Percentiles rank a stretch among this genome's conserved stretches.
Evolutionary conservation across 2,329 filamentous ascomycete genomes (phyloP).

Genomic region (Podosphaera leucotricha): DNA sequence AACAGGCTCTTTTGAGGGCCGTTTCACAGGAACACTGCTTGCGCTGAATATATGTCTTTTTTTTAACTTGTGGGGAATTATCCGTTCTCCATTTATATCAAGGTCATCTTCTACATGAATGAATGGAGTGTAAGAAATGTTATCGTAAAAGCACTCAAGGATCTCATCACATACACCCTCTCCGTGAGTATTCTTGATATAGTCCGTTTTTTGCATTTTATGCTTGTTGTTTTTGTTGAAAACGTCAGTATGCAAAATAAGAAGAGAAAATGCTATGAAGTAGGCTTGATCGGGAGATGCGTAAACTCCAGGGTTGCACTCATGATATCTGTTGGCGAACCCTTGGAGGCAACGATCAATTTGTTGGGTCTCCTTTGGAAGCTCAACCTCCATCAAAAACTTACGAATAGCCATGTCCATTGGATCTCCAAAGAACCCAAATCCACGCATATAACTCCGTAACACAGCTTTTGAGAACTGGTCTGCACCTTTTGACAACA

Average conservation of each 20-base stretch:
- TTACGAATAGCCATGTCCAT: conserved; percentile 97
- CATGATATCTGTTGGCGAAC: conserved; percentile 90
- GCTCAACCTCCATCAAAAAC: conserved; percentile 82
- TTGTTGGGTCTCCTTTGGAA: conserved; percentile 94
- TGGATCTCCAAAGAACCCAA: conserved; percentile 86
- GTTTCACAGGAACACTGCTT: conserved; percentile 38
- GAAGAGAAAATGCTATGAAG: conserved; percentile 86
- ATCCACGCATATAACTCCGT: conserved; percentile 84
- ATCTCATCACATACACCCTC: conserved; percentile 89
- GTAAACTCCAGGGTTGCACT: conserved; percentile 95
- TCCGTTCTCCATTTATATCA: conserved; percentile 52
- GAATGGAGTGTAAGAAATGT: conserved; percentile 94
- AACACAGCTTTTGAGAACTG: conserved; percentile 62
- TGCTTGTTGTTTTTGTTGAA: conserved; percentile 99
- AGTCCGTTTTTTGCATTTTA: conserved; percentile 93
- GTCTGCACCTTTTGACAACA: conserved; percentile 69
- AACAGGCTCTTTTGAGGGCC: conserved; percentile 56
- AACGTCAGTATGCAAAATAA: conserved; percentile 94
- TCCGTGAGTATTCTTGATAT: conserved; percentile 79
- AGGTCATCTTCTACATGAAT: conserved; percentile 90
- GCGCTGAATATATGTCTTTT: conserved; percentile 45
- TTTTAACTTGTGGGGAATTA: conserved; percentile 45
- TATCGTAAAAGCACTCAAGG: conserved; percentile 91
- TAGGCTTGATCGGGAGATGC: conserved; percentile 83
- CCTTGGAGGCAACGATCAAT: conserved; percentile 86